Evolutionary conservation across 352 stramenopile species (phyloP).

Genomic region (Pythium myriotylum): DNA sequence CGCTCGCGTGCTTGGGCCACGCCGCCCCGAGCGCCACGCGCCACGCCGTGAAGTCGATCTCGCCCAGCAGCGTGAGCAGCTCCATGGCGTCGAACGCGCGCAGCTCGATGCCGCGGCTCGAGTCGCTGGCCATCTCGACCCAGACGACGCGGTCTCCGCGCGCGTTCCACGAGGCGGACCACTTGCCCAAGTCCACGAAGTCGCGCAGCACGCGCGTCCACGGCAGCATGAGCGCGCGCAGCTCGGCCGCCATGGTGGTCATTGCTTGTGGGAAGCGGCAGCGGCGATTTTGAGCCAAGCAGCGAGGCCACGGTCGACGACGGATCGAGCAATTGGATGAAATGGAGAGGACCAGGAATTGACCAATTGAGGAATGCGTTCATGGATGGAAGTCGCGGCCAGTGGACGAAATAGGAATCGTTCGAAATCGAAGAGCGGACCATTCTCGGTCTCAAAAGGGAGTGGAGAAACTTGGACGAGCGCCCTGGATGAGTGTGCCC

Average conservation of each 20-base stretch:
- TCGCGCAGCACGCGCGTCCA: constrained; percentile 19
- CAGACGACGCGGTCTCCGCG: constrained; percentile 10
- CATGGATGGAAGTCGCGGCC: too few species aligned
- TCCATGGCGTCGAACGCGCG: constrained; percentile 20
- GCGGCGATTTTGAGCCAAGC: not conserved
- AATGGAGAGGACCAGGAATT: too few species aligned
- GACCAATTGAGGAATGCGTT: too few species aligned
- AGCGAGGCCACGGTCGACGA: too few species aligned
- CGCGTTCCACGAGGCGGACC: constrained; percentile 11
- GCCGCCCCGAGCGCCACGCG: not conserved
- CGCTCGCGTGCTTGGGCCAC: constrained; percentile 6
- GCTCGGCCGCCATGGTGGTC: not conserved
- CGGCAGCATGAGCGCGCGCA: constrained; percentile 19
- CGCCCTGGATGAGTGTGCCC: too few species aligned
- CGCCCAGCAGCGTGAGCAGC: constrained; percentile 16
- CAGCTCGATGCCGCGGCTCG: constrained; percentile 9
- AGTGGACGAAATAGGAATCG: too few species aligned
- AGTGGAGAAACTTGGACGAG: too few species aligned
- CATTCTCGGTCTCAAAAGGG: too few species aligned
- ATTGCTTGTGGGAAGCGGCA: not conserved
- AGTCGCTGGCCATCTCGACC: constrained; percentile 13
- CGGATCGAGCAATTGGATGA: too few species aligned
- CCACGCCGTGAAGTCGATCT: constrained; percentile 17
- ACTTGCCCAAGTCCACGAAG: constrained; percentile 18
- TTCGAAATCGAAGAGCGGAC: too few species aligned